A percentile compares a stretch with the other conserved stretches of the same genome.
These are phyloP conservation scores for Conringia planisiliqua DNA, from an alignment of 345 rosid genomes.

Conservation along the genomic window DNA sequence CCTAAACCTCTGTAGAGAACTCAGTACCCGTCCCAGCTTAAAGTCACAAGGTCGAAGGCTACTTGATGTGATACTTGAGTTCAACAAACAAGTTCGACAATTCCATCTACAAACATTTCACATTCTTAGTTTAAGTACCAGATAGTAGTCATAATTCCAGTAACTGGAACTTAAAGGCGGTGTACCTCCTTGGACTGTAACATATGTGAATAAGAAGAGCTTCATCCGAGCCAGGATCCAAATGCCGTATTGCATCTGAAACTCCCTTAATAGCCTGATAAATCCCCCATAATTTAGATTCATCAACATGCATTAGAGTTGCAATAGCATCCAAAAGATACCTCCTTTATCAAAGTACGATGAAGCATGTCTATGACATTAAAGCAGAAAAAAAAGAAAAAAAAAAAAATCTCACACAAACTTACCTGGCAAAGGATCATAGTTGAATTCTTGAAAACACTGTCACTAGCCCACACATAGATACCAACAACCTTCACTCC, in stretches of 20 bases:
- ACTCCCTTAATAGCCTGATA: slow-evolving; percentile 63
- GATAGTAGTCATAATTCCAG: not conserved
- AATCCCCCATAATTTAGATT: not conserved
- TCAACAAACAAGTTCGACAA: slow-evolving; percentile 60
- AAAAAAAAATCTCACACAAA: not conserved
- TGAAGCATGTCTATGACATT: not conserved
- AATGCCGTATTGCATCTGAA: slow-evolving; percentile 58
- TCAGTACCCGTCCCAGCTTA: slow-evolving; percentile 73
- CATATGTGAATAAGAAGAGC: slow-evolving; percentile 74
- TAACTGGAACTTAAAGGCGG: not conserved
- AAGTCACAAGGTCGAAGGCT: slow-evolving; percentile 84
- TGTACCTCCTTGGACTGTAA: slow-evolving; percentile 90
- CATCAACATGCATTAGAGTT: slow-evolving; percentile 1
- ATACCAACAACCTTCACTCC: slow-evolving; percentile 83
- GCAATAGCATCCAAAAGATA: not conserved
- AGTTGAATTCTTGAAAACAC: slow-evolving; percentile 75
- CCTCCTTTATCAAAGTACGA: not conserved
- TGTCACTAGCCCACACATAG: slow-evolving; percentile 86
- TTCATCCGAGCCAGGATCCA: slow-evolving; percentile 48
- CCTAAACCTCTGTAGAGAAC: slow-evolving; percentile 64
- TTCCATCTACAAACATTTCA: slow-evolving; percentile 58
- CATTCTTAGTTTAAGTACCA: not conserved
- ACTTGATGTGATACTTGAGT: slow-evolving; percentile 67
- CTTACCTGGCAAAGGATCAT: slow-evolving; percentile 66
- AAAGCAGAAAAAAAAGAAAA: not conserved